Percentiles rank a stretch among this genome's conserved stretches.
phyloP scores from a whole-genome alignment of 23 red algal genomes.

The Pyropia yezoensis region DNA sequence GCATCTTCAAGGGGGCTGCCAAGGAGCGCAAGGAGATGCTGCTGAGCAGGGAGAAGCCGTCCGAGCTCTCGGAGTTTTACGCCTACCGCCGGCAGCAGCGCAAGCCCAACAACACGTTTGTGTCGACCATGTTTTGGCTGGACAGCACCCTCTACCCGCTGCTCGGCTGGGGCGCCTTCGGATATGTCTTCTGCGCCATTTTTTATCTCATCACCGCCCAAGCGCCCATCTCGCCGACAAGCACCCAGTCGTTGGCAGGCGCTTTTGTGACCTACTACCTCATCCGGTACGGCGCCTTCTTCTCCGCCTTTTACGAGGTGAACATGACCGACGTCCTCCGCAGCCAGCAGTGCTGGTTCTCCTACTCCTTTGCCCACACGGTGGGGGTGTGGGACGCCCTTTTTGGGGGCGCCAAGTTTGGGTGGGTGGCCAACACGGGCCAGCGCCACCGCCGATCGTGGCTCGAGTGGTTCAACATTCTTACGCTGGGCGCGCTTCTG shows the following conservation, averaged over 20 bases:
- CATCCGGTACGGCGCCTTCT: conserved; percentile 59
- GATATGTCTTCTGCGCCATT: conserved; percentile 36
- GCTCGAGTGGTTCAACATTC: conserved; percentile 71
- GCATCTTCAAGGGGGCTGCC: no score
- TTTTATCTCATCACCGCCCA: conserved; percentile 33
- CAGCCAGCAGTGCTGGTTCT: conserved; percentile 60
- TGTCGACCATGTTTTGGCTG: conserved; percentile 59
- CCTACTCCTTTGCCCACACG: conserved; percentile 54
- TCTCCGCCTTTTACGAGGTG: conserved; percentile 45
- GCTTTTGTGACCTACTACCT: conserved; percentile 53
- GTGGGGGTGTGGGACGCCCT: conserved; percentile 49
- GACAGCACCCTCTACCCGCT: conserved; percentile 59
- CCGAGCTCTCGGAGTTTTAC: no score
- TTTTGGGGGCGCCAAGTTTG: conserved; percentile 27
- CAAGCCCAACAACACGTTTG: no score
- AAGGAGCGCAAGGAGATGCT: no score
- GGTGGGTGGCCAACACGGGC: conserved; percentile 69
- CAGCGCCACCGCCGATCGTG: conserved; percentile 36
- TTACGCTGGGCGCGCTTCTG: conserved; percentile 15
- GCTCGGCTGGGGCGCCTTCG: conserved; percentile 38
- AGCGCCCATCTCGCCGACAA: conserved; percentile 49
- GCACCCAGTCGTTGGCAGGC: conserved; percentile 22
- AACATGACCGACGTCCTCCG: conserved; percentile 46
- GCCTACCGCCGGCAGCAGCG: no score
- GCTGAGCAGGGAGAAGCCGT: no score